A percentile compares a stretch with the other conserved stretches of the same genome.
Conservation (phyloP, 2,329 filamentous ascomycete genomes). For the Fusarium mundagurra region DNA sequence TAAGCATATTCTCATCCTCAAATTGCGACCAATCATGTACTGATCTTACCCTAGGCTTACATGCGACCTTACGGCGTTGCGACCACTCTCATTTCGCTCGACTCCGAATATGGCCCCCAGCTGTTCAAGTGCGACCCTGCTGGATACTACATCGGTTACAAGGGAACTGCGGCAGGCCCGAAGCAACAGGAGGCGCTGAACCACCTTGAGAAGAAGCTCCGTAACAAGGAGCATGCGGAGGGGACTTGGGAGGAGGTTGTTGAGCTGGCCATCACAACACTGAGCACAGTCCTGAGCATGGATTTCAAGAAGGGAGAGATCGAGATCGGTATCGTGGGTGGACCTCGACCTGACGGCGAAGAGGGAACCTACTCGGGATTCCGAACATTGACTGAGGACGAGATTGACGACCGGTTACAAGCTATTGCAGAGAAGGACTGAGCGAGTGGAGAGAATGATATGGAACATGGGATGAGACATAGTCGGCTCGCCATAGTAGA, state of each 20-base stretch:
- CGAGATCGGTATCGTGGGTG: conserved; percentile 96
- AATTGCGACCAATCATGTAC: conserved; percentile 22
- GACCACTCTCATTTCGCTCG: conserved; percentile 92
- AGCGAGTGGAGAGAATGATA: conserved; percentile 47
- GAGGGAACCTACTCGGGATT: conserved; percentile 84
- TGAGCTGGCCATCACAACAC: conserved; percentile 91
- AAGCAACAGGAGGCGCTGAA: conserved; percentile 99
- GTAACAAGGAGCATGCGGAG: conserved; percentile 95
- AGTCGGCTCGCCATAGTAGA: conserved; percentile 7
- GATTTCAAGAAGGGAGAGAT: conserved; percentile 99
- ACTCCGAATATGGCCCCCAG: conserved; percentile 91
- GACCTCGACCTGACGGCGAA: conserved; percentile 82
- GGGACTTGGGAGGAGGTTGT: conserved; percentile 98
- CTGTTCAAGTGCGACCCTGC: conserved; percentile 99
- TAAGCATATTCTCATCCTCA: conserved; percentile 54
- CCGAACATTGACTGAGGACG: conserved; percentile 91
- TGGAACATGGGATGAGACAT: conserved; percentile 28
- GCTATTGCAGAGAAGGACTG: conserved; percentile 99
- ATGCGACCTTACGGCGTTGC: conserved; percentile 98
- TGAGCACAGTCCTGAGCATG: conserved; percentile 96
- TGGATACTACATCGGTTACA: conserved; percentile 98
- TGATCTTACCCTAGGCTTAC: conserved; percentile 71
- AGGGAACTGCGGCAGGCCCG: conserved; percentile 94
- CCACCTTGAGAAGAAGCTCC: conserved; percentile 99
- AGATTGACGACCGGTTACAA: conserved; percentile 98